Percentiles rank a stretch among this genome's conserved stretches.
Conservation (phyloP, 176 grass and related monocot species). For the Bonia amplexicaulis region DNA sequence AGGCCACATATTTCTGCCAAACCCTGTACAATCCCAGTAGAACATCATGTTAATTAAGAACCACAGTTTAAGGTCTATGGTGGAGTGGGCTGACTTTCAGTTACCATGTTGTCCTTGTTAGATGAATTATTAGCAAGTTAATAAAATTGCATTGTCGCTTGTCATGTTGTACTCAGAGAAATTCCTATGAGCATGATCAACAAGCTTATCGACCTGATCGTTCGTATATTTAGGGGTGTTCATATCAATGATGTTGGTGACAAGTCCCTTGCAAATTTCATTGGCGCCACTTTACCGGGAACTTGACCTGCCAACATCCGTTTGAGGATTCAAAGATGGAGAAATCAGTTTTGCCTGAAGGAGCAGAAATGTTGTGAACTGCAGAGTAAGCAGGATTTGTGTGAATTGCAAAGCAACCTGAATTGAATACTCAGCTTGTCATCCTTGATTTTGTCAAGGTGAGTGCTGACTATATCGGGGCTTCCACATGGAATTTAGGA, state of each 20-base stretch:
- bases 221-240: constrained; percentile 40
- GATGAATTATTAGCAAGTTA: not conserved
- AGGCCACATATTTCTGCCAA: not conserved
- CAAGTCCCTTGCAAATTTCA: not conserved
- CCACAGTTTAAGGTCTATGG: constrained; percentile 3
- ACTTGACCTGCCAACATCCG: constrained; percentile 13
- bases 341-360: constrained; percentile 21
- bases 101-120: not conserved
- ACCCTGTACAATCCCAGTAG: not conserved
- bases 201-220: not conserved
- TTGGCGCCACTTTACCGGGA: constrained; percentile 7
- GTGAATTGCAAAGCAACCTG: constrained; percentile 4
- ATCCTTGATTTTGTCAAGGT: constrained; percentile 22
- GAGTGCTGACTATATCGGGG: constrained; percentile 11
- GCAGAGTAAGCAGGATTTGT: not conserved
- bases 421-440: constrained; percentile 21
- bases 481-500: constrained; percentile 27
- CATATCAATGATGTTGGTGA: constrained; percentile 9
- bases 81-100: not conserved
- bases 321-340: constrained; percentile 16
- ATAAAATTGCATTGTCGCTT: not conserved
- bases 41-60: constrained; percentile 1
- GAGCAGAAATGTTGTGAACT: constrained; percentile 24
- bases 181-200: not conserved
- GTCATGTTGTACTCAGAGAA: not conserved